phyloP scores from a whole-genome alignment of 768 basidiomycete species.

The Brasilioporus rufonigricans region DNA sequence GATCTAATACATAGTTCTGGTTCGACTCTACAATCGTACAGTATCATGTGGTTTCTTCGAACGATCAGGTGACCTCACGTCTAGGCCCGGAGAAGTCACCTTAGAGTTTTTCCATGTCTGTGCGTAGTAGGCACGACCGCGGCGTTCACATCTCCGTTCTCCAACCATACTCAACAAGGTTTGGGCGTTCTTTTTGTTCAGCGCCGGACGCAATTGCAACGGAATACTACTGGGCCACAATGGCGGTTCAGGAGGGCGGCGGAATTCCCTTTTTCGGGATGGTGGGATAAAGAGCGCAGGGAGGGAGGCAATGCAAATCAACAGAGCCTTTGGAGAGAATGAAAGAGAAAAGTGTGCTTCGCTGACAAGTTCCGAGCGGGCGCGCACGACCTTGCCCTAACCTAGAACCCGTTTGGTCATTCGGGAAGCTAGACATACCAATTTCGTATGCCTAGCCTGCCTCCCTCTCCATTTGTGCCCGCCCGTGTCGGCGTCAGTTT shows the following conservation, averaged over 20 bases:
- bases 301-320: slow-evolving; percentile 1
- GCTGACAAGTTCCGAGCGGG: not conserved
- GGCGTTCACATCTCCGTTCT: slow-evolving; percentile 13
- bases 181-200: slow-evolving; percentile 6
- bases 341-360: not conserved
- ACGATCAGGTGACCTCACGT: slow-evolving; percentile 2
- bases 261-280: slow-evolving; percentile 7
- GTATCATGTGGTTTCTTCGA: slow-evolving; percentile 5
- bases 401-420: slow-evolving; percentile 10
- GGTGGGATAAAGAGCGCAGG: not conserved
- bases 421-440: slow-evolving; percentile 1
- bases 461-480: not conserved
- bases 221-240: slow-evolving; percentile 8
- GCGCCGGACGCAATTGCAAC: slow-evolving; percentile 8
- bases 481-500: not conserved
- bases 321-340: not conserved
- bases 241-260: slow-evolving; percentile 5
- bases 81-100: slow-evolving; percentile 8
- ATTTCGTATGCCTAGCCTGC: not conserved
- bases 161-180: not conserved
- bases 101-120: not conserved
- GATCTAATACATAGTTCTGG: not conserved
- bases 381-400: not conserved
- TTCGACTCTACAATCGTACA: not conserved
- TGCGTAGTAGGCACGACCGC: slow-evolving; percentile 6